Evolutionary conservation across 2,329 filamentous ascomycete genomes (phyloP), one percentile per base, ranked within the genome.

Genomic region (Coniochaeta ligniaria): DNA sequence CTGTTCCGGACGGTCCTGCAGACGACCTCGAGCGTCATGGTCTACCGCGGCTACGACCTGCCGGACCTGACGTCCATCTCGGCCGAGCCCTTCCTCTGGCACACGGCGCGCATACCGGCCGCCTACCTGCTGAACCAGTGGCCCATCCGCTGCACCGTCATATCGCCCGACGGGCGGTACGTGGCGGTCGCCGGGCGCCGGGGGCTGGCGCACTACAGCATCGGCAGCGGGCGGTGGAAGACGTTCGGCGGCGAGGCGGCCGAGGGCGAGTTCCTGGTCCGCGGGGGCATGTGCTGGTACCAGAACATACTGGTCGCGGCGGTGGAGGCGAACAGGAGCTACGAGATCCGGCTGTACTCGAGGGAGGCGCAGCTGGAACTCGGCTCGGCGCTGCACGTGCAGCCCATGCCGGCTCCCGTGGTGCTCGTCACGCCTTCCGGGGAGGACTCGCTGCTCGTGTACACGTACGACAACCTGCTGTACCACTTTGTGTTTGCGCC

Each of bases 221-320:
- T 97, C 63, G 90, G 90, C 66, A 98, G 94, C 70, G 91, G 94
- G 31, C 84, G 95, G 61, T 99, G 95, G 95, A 97, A 96, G 72
- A 96, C 90, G 0, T 99, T 99, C 72, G 83, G 89, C 57, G 92
- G 93, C 67, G 83, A 87, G 28, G 85, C 83, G 33, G 83, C 88
- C 69, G 95, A 98, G 73, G 92, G 93, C 67, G 91, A 93, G 64
- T 99, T 99, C 71, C 86, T 92, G 26, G 91, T 99, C 16, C 83
- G 93, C 64, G 95, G 95, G 57, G 95, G 95, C 7, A 96, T 99
- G 93, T 98, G 94, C 72, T 99, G 95, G 95, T 93, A 96, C 71
- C 92, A 96, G 66, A 94, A 99, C 74, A 90, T 98, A 35, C 80
- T 99, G 20, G 91, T 98, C 60, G 93, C 92, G 43, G 92, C 94